These are phyloP conservation scores for Geoglossum cookeanum DNA, from an alignment of 2,329 filamentous ascomycete species.

Conservation along the genomic window DNA sequence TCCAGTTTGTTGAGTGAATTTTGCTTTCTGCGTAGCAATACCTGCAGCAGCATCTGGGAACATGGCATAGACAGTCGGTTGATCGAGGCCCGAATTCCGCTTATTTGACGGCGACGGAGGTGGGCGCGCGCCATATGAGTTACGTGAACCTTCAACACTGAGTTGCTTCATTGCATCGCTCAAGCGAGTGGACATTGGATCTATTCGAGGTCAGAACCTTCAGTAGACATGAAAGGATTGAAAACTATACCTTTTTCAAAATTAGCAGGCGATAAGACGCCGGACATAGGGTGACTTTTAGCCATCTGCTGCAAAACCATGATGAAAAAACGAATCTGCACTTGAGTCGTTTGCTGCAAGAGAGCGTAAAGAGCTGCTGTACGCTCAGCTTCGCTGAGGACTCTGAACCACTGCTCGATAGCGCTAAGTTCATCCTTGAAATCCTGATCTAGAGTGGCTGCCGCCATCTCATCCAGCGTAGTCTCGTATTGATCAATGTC, in stretches of 20 bases:
- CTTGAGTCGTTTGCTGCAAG: conserved; percentile 94
- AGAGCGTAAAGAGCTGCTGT: conserved; percentile 90
- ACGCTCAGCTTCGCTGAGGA: conserved; percentile 87
- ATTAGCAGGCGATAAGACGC: conserved; percentile 80
- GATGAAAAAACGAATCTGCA: conserved; percentile 98
- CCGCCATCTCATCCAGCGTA: conserved; percentile 97
- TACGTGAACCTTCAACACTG: conserved; percentile 69
- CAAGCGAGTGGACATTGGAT: conserved; percentile 90
- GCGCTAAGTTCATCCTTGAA: conserved; percentile 98
- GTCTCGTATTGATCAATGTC: conserved; percentile 98
- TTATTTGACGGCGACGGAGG: conserved; percentile 63
- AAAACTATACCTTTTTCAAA: conserved; percentile 68
- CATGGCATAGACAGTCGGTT: conserved; percentile 93
- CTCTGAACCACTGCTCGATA: conserved; percentile 98
- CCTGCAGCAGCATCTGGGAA: conserved; percentile 95
- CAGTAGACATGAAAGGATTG: conserved; percentile 3
- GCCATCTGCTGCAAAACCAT: conserved; percentile 98
- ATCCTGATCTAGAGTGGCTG: conserved; percentile 94
- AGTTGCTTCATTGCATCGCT: conserved; percentile 95
- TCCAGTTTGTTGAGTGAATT: conserved; percentile 89
- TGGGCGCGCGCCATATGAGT: conserved; percentile 67
- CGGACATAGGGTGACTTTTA: conserved; percentile 93
- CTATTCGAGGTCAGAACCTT: conserved; percentile 26
- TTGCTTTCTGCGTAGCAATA: conserved; percentile 96
- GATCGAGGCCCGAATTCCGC: conserved; percentile 84